These are phyloP conservation scores for Eimeria sp. DNA, from an alignment of 169 alveolate species.

Conservation along the genomic window DNA sequence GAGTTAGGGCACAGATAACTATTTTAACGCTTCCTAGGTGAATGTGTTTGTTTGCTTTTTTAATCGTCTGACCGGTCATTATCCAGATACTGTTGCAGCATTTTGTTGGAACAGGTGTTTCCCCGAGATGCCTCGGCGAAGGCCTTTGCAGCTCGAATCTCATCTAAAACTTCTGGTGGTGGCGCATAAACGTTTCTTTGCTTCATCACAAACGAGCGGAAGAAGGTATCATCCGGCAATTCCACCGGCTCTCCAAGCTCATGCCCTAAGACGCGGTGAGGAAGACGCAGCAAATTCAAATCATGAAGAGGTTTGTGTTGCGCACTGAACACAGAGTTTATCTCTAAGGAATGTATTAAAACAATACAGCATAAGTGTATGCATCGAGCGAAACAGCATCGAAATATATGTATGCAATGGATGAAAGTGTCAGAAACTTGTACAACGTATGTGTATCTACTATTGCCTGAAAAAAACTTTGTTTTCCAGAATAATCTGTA, in stretches of 20 bases:
- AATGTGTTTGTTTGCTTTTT: not conserved
- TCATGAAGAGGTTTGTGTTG: not conserved
- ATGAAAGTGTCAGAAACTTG: too few species aligned
- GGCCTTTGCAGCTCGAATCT: conserved; percentile 21
- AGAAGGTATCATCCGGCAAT: conserved; percentile 21
- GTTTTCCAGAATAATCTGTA: too few species aligned
- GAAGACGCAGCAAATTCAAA: not conserved
- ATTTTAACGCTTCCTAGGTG: not conserved
- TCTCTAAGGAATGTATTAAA: too few species aligned
- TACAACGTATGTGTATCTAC: too few species aligned
- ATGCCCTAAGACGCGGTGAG: conserved; percentile 12
- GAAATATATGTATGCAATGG: too few species aligned
- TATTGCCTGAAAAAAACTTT: too few species aligned
- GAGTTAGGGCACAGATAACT: not conserved
- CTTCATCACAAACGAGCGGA: conserved; percentile 22
- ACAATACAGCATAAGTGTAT: not conserved
- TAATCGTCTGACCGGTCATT: conserved; percentile 33
- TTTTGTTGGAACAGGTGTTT: conserved; percentile 25
- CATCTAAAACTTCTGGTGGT: not conserved
- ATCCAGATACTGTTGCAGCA: conserved; percentile 17
- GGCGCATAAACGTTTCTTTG: not conserved
- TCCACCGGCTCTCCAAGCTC: conserved; percentile 44
- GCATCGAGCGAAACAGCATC: not conserved
- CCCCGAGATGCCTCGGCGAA: conserved; percentile 51
- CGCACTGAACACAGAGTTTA: not conserved